These are phyloP conservation scores for Candida pseudoviswanathii DNA, from an alignment of 1,139 yeast species.

Conservation along the genomic window DNA sequence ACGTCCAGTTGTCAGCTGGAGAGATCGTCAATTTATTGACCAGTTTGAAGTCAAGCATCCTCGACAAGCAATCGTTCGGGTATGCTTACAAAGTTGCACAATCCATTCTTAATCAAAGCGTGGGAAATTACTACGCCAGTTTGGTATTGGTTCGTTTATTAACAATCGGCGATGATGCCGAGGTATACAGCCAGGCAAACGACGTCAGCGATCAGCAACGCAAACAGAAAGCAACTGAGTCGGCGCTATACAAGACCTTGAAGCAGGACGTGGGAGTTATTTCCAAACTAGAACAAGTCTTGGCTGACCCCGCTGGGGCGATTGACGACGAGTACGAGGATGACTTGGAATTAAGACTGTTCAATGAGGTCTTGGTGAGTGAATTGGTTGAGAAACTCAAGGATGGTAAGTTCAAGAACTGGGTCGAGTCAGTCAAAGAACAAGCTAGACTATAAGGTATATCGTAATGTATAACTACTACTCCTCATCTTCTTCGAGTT, in stretches of 20 bases:
- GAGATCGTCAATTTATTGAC: slow-evolving; percentile 64
- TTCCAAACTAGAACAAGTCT: slow-evolving; percentile 15
- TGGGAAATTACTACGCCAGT: slow-evolving; percentile 24
- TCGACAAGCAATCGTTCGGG: slow-evolving; percentile 27
- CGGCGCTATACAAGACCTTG: slow-evolving; percentile 52
- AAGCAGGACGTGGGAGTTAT: slow-evolving; percentile 8
- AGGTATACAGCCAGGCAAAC: background rate
- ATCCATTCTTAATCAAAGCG: slow-evolving; percentile 27
- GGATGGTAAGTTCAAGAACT: slow-evolving; percentile 24
- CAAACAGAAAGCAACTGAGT: slow-evolving; percentile 40
- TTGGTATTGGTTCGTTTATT: slow-evolving; percentile 67
- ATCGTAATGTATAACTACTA: slow-evolving; percentile 4
- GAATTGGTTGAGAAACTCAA: slow-evolving; percentile 18
- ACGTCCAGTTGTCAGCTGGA: slow-evolving; percentile 42
- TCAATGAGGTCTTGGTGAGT: slow-evolving; percentile 19
- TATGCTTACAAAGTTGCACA: slow-evolving; percentile 41
- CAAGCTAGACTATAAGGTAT: slow-evolving; percentile 14
- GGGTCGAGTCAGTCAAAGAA: slow-evolving; percentile 31
- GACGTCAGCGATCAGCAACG: slow-evolving; percentile 51
- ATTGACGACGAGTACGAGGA: slow-evolving; percentile 14
- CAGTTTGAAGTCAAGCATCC: slow-evolving; percentile 39
- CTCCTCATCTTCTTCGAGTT: slow-evolving; percentile 11
- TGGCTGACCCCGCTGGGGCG: slow-evolving; percentile 4
- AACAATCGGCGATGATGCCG: slow-evolving; percentile 44
- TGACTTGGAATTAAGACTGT: slow-evolving; percentile 15